Evolutionary conservation across 192 early-diverging fungal species (phyloP).

Genomic region (Powellomyces hirtus): DNA sequence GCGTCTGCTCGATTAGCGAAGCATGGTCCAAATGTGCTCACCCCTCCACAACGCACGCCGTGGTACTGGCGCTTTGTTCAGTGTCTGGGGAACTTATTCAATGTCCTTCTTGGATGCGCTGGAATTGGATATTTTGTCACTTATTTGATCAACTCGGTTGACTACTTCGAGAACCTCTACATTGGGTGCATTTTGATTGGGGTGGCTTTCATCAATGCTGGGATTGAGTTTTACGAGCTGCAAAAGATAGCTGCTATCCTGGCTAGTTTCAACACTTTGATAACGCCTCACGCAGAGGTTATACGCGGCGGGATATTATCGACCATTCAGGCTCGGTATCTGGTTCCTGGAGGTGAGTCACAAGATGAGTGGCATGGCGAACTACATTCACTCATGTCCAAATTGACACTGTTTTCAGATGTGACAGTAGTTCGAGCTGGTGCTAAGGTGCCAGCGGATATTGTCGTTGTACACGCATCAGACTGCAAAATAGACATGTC

Average conservation of each 20-base stretch:
- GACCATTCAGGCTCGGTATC: constrained; percentile 23
- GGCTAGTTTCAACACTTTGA: constrained; percentile 40
- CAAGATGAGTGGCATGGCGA: neutral
- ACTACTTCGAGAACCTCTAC: constrained; percentile 74
- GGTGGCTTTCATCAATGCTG: constrained; percentile 53
- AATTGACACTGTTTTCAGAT: constrained; percentile 22
- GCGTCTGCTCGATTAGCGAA: constrained; percentile 14
- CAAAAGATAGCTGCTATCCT: constrained; percentile 75
- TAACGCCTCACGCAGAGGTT: constrained; percentile 38
- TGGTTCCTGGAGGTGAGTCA: constrained; percentile 38
- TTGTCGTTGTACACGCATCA: constrained; percentile 26
- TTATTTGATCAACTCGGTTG: constrained; percentile 65
- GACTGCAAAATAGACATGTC: constrained; percentile 53
- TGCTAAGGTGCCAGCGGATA: constrained; percentile 48
- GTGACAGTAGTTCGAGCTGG: constrained; percentile 37
- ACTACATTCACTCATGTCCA: neutral
- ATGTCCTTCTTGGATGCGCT: constrained; percentile 79
- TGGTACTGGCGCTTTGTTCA: constrained; percentile 70
- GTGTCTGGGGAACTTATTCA: constrained; percentile 80
- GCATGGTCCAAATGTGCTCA: constrained; percentile 64
- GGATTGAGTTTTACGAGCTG: constrained; percentile 57
- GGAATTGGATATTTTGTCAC: constrained; percentile 78
- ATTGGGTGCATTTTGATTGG: constrained; percentile 49
- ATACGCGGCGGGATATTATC: constrained; percentile 28
- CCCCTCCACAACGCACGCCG: constrained; percentile 71